Conservation (phyloP, 495 filamentous ascomycete genomes). For the Annulohypoxylon bovei region DNA sequence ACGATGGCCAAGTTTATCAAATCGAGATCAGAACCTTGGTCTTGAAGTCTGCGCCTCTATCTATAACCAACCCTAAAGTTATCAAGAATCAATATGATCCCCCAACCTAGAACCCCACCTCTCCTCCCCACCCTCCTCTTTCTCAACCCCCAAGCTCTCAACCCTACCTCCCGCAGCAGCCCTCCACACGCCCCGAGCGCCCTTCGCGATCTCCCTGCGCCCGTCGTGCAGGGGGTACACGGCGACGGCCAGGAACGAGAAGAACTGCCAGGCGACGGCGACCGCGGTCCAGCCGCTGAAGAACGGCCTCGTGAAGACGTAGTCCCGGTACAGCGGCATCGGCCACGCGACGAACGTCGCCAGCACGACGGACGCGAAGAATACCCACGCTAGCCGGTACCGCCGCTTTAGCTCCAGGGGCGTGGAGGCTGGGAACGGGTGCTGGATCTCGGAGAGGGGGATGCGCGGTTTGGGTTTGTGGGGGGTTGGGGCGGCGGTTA, state of each 20-base stretch:
- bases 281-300: conserved; percentile 84
- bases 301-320: conserved; percentile 82
- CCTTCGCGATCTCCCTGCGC: conserved; percentile 48
- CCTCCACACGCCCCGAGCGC: conserved; percentile 45
- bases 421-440: conserved; percentile 59
- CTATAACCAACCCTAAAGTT: background rate
- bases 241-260: conserved; percentile 16
- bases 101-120: background rate
- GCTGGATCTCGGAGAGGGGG: conserved; percentile 34
- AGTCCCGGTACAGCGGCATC: conserved; percentile 83
- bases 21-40: background rate
- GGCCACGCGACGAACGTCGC: conserved; percentile 82
- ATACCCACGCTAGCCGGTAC: conserved; percentile 72
- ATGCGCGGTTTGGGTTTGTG: background rate
- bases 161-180: conserved; percentile 8
- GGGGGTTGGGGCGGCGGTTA: background rate
- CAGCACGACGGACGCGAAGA: conserved; percentile 75
- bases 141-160: background rate
- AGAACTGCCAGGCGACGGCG: conserved; percentile 28
- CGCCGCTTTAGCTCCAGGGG: conserved; percentile 68
- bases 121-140: background rate
- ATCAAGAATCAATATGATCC: background rate
- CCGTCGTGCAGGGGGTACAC: conserved; percentile 44
- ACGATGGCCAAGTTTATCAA: background rate
- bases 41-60: background rate